phyloP scores from a whole-genome alignment of 345 rosid genomes.

The Citrus mangshanensis region DNA sequence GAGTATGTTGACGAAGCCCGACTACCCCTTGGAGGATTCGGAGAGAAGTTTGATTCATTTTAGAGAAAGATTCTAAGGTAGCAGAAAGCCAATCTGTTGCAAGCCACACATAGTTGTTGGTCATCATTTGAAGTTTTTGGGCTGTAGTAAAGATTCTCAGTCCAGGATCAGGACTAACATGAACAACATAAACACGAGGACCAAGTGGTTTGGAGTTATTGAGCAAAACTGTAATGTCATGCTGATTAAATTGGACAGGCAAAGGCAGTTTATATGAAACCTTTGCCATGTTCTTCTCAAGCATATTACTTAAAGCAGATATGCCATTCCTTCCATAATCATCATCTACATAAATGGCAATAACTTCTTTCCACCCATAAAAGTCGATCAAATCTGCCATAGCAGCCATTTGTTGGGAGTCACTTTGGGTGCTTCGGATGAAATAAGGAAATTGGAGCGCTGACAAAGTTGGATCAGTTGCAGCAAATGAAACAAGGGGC shows the following conservation, averaged over 20 bases:
- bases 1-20: constrained; percentile 67
- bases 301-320: constrained; percentile 47
- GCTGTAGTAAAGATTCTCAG: constrained; percentile 58
- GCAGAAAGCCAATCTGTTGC: constrained; percentile 92
- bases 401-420: constrained; percentile 77
- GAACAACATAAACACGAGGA: constrained; percentile 78
- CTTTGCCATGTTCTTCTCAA: constrained; percentile 44
- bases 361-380: constrained; percentile 76
- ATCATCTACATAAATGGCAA: constrained; percentile 67
- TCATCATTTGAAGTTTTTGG: constrained; percentile 70
- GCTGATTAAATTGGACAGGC: constrained; percentile 37
- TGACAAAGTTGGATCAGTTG: constrained; percentile 92
- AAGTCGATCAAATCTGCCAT: constrained; percentile 59
- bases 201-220: constrained; percentile 47
- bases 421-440: constrained; percentile 67
- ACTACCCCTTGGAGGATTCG: constrained; percentile 57
- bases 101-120: constrained; percentile 63
- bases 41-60: constrained; percentile 26
- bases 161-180: constrained; percentile 62
- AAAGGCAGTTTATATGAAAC: constrained; percentile 57
- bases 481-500: constrained; percentile 79
- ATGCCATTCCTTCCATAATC: constrained; percentile 83
- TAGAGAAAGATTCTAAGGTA: constrained; percentile 59
- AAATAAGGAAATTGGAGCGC: constrained; percentile 77
- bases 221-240: constrained; percentile 37